Base-by-base conservation (phyloP, 1,284 basidiomycete genomes). In the Xerocomus cyaneibrunnescens region DNA sequence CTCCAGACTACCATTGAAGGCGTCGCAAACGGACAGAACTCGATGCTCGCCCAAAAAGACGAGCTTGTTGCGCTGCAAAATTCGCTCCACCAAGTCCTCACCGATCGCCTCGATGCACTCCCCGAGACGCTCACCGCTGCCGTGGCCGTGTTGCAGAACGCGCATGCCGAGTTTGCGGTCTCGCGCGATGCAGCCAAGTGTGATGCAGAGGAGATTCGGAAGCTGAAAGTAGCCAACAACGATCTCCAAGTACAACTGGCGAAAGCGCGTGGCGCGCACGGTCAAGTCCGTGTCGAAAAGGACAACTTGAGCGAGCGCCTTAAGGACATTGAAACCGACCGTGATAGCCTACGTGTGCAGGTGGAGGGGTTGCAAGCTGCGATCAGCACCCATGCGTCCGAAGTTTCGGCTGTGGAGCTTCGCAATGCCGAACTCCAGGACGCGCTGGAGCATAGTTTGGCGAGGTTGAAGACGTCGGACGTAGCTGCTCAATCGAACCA, bases 231-330 rank as follows among this genome's bases (percentile, higher is more conserved):
- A 23, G 58, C 74, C 12, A 89, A 87, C 61, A 71, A 78, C 6
- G 87, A 90, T 8, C 72, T 82, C 43, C 86, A 89, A 61, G 72
- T 84, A 22, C 84, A 89, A 59, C 62, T 91, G 9, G 79, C 80
- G 5, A 89, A 87, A 69, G 86, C 88, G 38, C 84, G 88, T 43
- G 80, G 81, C 17, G 81, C 81, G 16, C 85, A 89, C 61, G 87
- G 87, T 5, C 84, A 87, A 63, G 78, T 86, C 10, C 82, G 86
- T n/a, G 87, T 87, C 19, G 89, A 92, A 74, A 90, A 90, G 70
- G 89, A 90, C 50, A 72, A 80, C 41, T 65, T 89, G 31, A 69
- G 62, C 34, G 85, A 89, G 56, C 85, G 84, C 55, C 68, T 88
- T 23, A 70, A 66, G 31, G 70, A 72, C n/a, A 72, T 74, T 1